Conservation (phyloP, 2,329 filamentous ascomycete genomes). For the Aciculosporium take region DNA sequence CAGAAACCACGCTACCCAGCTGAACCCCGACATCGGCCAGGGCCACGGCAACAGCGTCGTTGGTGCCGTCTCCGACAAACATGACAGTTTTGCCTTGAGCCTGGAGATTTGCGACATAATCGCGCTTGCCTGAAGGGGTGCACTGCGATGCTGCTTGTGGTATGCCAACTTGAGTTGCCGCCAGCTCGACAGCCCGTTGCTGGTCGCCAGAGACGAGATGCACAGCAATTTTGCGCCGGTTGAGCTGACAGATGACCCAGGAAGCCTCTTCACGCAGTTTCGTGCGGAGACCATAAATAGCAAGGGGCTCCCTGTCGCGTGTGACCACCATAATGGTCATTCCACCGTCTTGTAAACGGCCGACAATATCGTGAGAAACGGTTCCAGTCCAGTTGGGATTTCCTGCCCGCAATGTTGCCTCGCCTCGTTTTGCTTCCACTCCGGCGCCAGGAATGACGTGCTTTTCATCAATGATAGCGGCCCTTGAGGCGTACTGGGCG, state of each 20-base stretch:
- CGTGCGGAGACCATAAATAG: conserved; percentile 34
- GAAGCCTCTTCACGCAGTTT: conserved; percentile 24
- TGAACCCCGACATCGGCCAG: conserved; percentile 47
- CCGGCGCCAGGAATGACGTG: conserved; percentile 25
- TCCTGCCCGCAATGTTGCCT: conserved; percentile 24
- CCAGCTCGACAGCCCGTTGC: conserved; percentile 28
- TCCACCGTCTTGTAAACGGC: conserved; percentile 9
- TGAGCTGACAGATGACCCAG: conserved; percentile 29
- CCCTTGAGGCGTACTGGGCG: conserved; percentile 6
- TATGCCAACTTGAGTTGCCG: conserved; percentile 29
- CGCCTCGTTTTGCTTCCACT: conserved; percentile 22
- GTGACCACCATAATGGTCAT: conserved; percentile 17
- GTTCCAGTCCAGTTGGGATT: conserved; percentile 29
- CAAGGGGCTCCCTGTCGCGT: conserved; percentile 17
- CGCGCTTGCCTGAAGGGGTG: conserved; percentile 38
- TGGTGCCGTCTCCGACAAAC: conserved; percentile 51
- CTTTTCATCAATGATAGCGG: conserved; percentile 13
- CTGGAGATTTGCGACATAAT: conserved; percentile 32
- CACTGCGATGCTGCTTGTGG: conserved; percentile 29
- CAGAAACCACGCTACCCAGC: conserved; percentile 28
- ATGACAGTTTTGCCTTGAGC: conserved; percentile 24
- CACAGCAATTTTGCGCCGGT: conserved; percentile 30
- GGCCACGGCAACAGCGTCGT: conserved; percentile 47
- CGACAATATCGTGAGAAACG: conserved; percentile 10
- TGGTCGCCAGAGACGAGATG: conserved; percentile 46